Conservation (phyloP, 177 flowering plant genomes). For the Vitis hybrid region DNA sequence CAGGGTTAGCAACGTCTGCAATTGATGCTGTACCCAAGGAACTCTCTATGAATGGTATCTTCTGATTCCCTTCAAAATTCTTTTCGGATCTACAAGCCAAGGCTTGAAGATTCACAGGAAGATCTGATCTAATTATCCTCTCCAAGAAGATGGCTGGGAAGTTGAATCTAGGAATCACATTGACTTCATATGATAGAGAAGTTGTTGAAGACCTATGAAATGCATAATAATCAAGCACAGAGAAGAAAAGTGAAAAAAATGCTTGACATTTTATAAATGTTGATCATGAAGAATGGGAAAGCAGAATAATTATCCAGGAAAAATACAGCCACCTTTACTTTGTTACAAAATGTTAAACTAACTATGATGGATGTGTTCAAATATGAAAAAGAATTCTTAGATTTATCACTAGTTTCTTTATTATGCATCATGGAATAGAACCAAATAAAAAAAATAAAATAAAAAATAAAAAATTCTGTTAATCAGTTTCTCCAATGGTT, state of each 20-base stretch:
- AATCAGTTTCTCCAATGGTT: too few species aligned
- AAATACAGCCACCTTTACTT: too few species aligned
- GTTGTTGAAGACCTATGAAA: conserved; percentile 57
- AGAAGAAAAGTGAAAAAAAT: not conserved
- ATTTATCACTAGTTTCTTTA: too few species aligned
- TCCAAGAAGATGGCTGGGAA: conserved; percentile 95
- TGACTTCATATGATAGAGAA: conserved; percentile 75
- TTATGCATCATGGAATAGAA: too few species aligned
- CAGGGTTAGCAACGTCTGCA: conserved; percentile 21
- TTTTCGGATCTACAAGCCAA: conserved; percentile 80
- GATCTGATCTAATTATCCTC: conserved; percentile 89
- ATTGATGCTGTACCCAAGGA: conserved; percentile 22
- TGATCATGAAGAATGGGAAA: not conserved
- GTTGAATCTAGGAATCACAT: conserved; percentile 85
- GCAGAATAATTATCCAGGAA: too few species aligned
- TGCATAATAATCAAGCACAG: conserved; percentile 6
- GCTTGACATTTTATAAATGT: not conserved
- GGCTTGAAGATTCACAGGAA: conserved; percentile 90
- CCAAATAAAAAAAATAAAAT: too few species aligned
- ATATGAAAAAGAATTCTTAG: too few species aligned
- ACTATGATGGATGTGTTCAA: too few species aligned
- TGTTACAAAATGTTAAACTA: too few species aligned
- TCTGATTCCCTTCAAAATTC: conserved; percentile 36
- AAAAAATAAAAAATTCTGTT: too few species aligned
- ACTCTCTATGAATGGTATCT: conserved; percentile 20